Evolutionary conservation across 2,329 filamentous ascomycete genomes (phyloP), one percentile per base, ranked within the genome.

Genomic region (Fusarium ambrosium): DNA sequence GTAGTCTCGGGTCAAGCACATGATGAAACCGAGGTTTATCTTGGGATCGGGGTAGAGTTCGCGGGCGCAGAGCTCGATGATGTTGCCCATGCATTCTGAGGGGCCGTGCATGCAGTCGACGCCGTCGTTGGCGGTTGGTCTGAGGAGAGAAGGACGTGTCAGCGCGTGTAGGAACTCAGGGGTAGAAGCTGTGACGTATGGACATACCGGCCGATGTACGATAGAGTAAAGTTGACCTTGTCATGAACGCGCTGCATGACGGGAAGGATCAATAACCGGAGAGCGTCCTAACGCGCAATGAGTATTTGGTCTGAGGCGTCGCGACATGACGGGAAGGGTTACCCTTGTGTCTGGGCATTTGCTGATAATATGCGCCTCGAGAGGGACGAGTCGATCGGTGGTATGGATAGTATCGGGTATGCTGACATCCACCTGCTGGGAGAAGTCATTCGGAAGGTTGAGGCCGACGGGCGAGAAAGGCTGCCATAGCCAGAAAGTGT

Each of bases 351-450:
- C 97, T 0, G 96, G 95, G 80, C 97, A 99, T 87, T 98, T 98
- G 85, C 92, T 94, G 92, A 98, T 99, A 78, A 98, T 97, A 82
- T 98, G 96, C 66, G 95, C 94, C 82, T 99, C 97, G 3, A 99
- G 85, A 5, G 95, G 93, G 6, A 98, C 93, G 68, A 87, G 84
- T 32, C 68, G 66, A 34, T 67, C 70, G 16, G 67, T 72, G 61
- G 68, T 56, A 55, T 70, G 37, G 34, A 53, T 41, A 51, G 56
- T 48, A 4, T 69, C 70, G 55, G 61, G 29, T 24, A 63, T 4
- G 37, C 27, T 58, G 45, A 58, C 13, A n/a, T 53, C 24, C 20
- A 39, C 58, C 18, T 41, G 27, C 18, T 55, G 51, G 11, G 51
- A 55, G 27, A 55, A 18, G 51, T 55, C 51, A 55, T 34, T 55